Conservation (phyloP, 805 yeast genomes). For the Candida incommunis region DNA sequence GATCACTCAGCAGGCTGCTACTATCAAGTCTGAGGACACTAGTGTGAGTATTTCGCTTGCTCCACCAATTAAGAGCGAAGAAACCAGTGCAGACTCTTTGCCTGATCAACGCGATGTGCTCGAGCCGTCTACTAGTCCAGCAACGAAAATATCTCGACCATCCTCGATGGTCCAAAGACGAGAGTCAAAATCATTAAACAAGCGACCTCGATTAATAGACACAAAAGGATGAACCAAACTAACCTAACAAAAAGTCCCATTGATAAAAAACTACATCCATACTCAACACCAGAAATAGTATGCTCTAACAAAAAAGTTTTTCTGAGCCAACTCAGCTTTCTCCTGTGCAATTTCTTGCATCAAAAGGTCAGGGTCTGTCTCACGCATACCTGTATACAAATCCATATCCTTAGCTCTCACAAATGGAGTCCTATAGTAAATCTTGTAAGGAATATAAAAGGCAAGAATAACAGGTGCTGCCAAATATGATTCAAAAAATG, state of each 20-base stretch:
- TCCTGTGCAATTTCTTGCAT: conserved; percentile 41
- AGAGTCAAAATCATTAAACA: too few relatives aligned
- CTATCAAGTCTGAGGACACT: too few relatives aligned
- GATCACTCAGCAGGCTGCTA: too few relatives aligned
- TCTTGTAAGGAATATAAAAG: conserved; percentile 38
- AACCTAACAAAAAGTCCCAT: not conserved
- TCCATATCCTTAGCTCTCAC: conserved; percentile 39
- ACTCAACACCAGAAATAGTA: conserved; percentile 33
- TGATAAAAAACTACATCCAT: conserved; percentile 6
- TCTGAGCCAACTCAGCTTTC: conserved; percentile 26
- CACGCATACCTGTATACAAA: conserved; percentile 49
- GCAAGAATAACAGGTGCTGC: conserved; percentile 30
- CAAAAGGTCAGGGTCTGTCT: conserved; percentile 37
- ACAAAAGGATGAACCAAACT: not conserved
- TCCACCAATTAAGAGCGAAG: too few relatives aligned
- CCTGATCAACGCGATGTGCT: too few relatives aligned
- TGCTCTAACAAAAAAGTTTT: conserved; percentile 33
- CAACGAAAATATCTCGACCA: too few relatives aligned
- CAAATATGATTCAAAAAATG: conserved; percentile 41
- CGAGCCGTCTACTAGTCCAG: too few relatives aligned
- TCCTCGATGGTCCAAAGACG: too few relatives aligned
- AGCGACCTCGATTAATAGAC: too few relatives aligned
- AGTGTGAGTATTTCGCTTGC: too few relatives aligned
- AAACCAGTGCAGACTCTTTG: too few relatives aligned
- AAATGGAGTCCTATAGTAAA: conserved; percentile 28